These are phyloP conservation scores for Pichia pseudocactophila DNA, from an alignment of 805 yeast genomes.

Conservation along the genomic window DNA sequence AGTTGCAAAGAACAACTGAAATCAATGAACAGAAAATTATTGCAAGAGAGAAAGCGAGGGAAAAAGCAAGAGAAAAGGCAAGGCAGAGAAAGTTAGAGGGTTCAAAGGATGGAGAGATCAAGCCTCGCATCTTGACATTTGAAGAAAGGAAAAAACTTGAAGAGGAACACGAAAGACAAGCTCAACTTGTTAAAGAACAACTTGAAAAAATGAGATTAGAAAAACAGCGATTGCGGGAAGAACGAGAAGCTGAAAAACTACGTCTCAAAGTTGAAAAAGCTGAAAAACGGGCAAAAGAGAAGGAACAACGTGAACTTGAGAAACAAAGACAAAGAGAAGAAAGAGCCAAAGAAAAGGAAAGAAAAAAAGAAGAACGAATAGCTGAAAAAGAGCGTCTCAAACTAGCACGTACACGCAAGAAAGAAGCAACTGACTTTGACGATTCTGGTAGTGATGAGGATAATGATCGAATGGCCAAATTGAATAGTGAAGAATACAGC, in stretches of 20 bases:
- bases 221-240: slow-evolving; percentile 15
- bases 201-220: slow-evolving; percentile 14
- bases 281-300: slow-evolving; percentile 16
- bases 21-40: background rate
- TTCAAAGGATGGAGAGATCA: background rate
- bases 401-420: slow-evolving; percentile 14
- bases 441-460: slow-evolving; percentile 10
- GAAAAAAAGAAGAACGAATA: slow-evolving; percentile 16
- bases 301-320: slow-evolving; percentile 16
- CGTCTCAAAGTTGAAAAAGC: slow-evolving; percentile 15
- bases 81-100: background rate
- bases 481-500: slow-evolving; percentile 11
- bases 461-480: slow-evolving; percentile 11
- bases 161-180: slow-evolving; percentile 10
- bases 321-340: slow-evolving; percentile 18
- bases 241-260: slow-evolving; percentile 16
- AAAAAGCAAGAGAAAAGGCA: slow-evolving; percentile 2
- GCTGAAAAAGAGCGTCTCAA: slow-evolving; percentile 19
- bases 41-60: slow-evolving; percentile 9
- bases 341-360: slow-evolving; percentile 19
- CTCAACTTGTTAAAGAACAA: slow-evolving; percentile 12
- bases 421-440: slow-evolving; percentile 9
- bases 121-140: slow-evolving; percentile 1
- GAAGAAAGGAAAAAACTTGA: slow-evolving; percentile 11
- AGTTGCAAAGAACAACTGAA: background rate